Evolutionary conservation across 169 alveolate genomes (phyloP).

Genomic region (Plasmodium fragile): DNA sequence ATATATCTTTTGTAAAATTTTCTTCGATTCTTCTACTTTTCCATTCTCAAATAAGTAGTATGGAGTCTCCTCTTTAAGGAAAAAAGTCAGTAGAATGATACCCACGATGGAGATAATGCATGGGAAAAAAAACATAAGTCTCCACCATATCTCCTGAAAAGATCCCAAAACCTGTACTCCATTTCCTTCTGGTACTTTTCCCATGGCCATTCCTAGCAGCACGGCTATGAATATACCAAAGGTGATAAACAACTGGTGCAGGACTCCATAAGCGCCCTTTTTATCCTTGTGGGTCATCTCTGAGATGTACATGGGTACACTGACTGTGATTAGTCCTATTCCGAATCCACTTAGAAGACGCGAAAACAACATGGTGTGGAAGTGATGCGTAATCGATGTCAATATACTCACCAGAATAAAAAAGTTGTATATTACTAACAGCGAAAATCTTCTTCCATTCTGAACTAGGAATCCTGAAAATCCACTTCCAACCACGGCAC

Average conservation of each 20-base stretch:
- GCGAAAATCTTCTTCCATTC: conserved; percentile 80
- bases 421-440: conserved; percentile 76
- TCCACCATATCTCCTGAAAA: conserved; percentile 79
- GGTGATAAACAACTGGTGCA: conserved; percentile 87
- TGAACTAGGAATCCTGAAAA: conserved; percentile 77
- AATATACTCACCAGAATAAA: conserved; percentile 78
- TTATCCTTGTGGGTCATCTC: conserved; percentile 86
- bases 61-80: conserved; percentile 83
- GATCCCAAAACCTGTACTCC: neutral
- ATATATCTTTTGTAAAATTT: conserved; percentile 77
- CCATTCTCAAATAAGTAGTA: conserved; percentile 80
- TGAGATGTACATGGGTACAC: conserved; percentile 87
- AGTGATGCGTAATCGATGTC: conserved; percentile 79
- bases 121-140: conserved; percentile 81
- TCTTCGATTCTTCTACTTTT: conserved; percentile 78
- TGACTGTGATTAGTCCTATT: conserved; percentile 86
- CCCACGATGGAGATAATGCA: conserved; percentile 75
- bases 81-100: conserved; percentile 51
- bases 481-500: conserved; percentile 84
- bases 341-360: conserved; percentile 88
- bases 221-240: conserved; percentile 87
- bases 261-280: conserved; percentile 86
- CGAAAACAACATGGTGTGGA: conserved; percentile 82
- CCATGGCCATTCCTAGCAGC: conserved; percentile 83
- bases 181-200: conserved; percentile 50